phyloP scores from a whole-genome alignment of 306 rosid species.

The Phaseolus lunatus region DNA sequence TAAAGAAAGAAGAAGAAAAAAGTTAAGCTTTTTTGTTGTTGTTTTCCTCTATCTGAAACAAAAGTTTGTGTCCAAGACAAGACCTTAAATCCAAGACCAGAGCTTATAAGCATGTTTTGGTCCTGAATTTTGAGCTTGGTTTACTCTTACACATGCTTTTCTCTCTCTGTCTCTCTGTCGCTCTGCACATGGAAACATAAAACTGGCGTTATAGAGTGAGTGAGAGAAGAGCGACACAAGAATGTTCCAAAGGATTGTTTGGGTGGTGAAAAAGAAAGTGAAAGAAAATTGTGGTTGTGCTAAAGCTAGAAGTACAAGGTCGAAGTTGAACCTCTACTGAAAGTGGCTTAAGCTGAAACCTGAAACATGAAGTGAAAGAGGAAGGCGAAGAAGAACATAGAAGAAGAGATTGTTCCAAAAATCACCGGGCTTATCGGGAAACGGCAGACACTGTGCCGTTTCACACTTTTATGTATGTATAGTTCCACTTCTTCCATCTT shows the following conservation, averaged over 20 bases:
- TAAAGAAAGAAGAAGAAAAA: neutral
- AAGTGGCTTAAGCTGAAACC: constrained; percentile 15
- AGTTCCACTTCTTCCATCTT: neutral
- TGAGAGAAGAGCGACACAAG: neutral
- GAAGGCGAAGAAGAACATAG: neutral
- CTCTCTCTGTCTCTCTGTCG: neutral
- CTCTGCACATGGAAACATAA: constrained; percentile 24
- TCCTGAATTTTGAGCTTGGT: constrained; percentile 35
- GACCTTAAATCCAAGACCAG: constrained; percentile 18
- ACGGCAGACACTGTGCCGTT: constrained; percentile 39
- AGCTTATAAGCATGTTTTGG: constrained; percentile 15
- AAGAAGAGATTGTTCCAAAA: constrained; percentile 37
- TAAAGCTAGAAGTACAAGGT: constrained; percentile 2
- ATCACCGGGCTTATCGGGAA: constrained; percentile 49
- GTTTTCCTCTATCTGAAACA: neutral
- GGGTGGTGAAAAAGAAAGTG: neutral
- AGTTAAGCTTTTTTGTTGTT: neutral
- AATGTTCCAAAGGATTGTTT: constrained; percentile 24
- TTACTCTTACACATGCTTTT: neutral
- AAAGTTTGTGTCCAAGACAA: constrained; percentile 6
- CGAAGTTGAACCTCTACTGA: neutral
- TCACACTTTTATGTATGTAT: constrained; percentile 33
- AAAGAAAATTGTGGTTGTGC: neutral
- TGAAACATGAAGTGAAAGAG: constrained; percentile 21
- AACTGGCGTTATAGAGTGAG: constrained; percentile 2